Evolutionary conservation across 345 rosid species (phyloP).

Genomic region (Eucalyptus pauciflora): DNA sequence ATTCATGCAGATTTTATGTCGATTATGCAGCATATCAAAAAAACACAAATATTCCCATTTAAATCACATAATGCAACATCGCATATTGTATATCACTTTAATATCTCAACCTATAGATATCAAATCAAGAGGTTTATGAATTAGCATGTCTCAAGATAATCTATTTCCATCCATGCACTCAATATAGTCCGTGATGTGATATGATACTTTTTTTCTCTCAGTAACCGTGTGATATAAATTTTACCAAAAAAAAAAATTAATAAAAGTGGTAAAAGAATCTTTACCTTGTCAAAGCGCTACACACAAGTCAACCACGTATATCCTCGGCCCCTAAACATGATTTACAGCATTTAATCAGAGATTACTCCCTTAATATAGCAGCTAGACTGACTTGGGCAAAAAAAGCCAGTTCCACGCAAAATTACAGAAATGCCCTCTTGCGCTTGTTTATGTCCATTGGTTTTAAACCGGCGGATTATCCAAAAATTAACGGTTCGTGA

Average conservation of each 20-base stretch:
- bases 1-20: accelerated
- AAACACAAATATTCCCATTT: background rate
- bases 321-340: background rate
- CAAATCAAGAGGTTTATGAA: background rate
- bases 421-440: background rate
- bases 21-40: background rate
- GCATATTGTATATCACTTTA: background rate
- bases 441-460: background rate
- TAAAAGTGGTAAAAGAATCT: too few relatives aligned
- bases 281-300: background rate
- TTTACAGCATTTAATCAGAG: background rate
- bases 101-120: background rate
- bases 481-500: background rate
- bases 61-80: background rate
- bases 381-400: background rate
- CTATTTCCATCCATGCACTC: background rate
- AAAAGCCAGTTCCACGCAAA: background rate
- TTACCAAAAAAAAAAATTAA: background rate
- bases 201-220: background rate
- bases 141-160: background rate
- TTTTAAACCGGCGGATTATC: background rate
- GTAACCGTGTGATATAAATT: background rate
- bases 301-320: background rate
- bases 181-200: background rate
- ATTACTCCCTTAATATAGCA: background rate